These are phyloP conservation scores for Myriosclerotinia curreyana DNA, from an alignment of 2,329 filamentous ascomycete genomes.

Conservation along the genomic window DNA sequence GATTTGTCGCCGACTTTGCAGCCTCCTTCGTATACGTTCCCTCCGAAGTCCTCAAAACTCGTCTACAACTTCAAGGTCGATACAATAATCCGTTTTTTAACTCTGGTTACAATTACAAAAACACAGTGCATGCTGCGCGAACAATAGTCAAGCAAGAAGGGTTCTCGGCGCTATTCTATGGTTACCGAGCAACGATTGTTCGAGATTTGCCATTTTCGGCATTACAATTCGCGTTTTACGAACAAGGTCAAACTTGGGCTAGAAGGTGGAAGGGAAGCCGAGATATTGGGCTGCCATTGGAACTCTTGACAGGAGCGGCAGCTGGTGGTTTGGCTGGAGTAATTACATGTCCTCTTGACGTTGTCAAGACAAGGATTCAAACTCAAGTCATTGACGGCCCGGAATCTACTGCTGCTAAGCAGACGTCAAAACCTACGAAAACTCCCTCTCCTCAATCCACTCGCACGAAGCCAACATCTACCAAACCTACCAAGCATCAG, in stretches of 20 bases:
- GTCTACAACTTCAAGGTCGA: constrained; percentile 88
- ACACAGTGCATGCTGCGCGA: constrained; percentile 76
- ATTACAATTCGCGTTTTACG: constrained; percentile 96
- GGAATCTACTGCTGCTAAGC: constrained; percentile 31
- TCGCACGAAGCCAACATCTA: constrained; percentile 25
- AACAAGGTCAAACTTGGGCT: constrained; percentile 83
- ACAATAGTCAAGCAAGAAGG: constrained; percentile 85
- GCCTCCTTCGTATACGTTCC: constrained; percentile 94
- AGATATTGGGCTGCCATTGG: constrained; percentile 80
- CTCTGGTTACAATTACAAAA: constrained; percentile 94
- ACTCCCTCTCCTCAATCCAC: constrained; percentile 25
- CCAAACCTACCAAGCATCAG: constrained; percentile 43
- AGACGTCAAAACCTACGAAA: constrained; percentile 27
- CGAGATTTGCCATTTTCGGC: constrained; percentile 95
- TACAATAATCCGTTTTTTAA: constrained; percentile 93
- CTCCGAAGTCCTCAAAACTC: constrained; percentile 96
- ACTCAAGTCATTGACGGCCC: constrained; percentile 68
- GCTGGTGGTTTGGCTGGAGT: constrained; percentile 92
- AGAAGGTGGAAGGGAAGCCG: constrained; percentile 72
- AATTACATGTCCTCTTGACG: constrained; percentile 92
- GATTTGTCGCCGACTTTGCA: constrained; percentile 89
- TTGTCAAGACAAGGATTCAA: constrained; percentile 95
- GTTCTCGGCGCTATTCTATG: constrained; percentile 81
- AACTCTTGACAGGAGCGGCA: constrained; percentile 83
- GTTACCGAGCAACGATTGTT: constrained; percentile 94